Conservation (phyloP, 2,329 filamentous ascomycete genomes). For the Phyllosticta citribraziliensis region DNA sequence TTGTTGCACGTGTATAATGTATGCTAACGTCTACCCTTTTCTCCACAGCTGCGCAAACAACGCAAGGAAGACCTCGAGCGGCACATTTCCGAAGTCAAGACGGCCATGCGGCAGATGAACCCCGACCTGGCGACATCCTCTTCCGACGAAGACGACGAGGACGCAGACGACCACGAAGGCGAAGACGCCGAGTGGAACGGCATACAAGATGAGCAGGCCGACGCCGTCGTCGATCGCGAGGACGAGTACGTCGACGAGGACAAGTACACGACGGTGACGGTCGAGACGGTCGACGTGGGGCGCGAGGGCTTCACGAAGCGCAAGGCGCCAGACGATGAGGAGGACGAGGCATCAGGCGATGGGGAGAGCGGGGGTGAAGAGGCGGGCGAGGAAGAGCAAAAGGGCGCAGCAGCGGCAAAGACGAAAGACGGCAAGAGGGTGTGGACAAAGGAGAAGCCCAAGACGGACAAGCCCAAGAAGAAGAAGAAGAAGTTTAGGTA, state of each 20-base stretch:
- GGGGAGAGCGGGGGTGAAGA: constrained; percentile 14
- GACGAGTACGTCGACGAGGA: constrained; percentile 97
- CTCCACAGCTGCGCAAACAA: constrained; percentile 64
- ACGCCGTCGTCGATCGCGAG: constrained; percentile 62
- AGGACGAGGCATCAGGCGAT: constrained; percentile 16
- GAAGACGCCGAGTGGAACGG: constrained; percentile 52
- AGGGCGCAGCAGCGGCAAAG: constrained; percentile 31
- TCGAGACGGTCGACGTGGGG: constrained; percentile 77
- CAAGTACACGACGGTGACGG: constrained; percentile 86
- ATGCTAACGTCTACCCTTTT: background rate
- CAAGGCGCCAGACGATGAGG: constrained; percentile 28
- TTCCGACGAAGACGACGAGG: constrained; percentile 27
- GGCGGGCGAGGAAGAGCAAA: constrained; percentile 23
- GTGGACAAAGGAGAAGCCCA: constrained; percentile 45
- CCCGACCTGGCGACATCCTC: constrained; percentile 16
- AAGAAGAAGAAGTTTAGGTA: constrained; percentile 91
- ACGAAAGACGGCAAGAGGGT: constrained; percentile 31
- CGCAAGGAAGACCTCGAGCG: constrained; percentile 71
- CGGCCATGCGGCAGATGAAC: constrained; percentile 54
- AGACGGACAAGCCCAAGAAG: constrained; percentile 49
- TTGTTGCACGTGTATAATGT: background rate
- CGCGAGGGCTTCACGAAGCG: constrained; percentile 60
- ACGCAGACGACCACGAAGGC: constrained; percentile 22
- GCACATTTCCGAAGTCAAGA: constrained; percentile 69
- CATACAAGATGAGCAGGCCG: constrained; percentile 33